Conservation (phyloP, 371 early-diverging fungal species). For the Lichtheimia hyalospora region DNA sequence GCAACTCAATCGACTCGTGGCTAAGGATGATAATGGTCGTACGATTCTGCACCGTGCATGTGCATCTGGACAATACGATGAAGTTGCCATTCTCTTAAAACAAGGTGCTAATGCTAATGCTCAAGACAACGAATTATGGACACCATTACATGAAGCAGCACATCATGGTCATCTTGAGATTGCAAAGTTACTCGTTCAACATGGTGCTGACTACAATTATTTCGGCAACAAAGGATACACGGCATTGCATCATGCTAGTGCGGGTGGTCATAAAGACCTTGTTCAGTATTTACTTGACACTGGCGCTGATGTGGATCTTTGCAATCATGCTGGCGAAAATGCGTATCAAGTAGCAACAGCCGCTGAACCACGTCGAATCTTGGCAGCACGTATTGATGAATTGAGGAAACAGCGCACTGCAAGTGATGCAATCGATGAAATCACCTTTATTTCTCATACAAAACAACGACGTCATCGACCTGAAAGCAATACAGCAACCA, state of each 20-base stretch:
- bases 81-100: conserved; percentile 23
- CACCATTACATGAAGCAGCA: conserved; percentile 85
- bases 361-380: conserved; percentile 27
- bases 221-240: conserved; percentile 61
- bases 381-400: conserved; percentile 46
- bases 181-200: conserved; percentile 62
- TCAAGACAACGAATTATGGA: conserved; percentile 65
- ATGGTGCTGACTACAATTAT: conserved; percentile 73
- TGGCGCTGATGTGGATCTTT: conserved; percentile 62
- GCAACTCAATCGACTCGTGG: conserved; percentile 32
- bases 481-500: conserved; percentile 17
- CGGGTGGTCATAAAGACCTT: conserved; percentile 52
- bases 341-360: conserved; percentile 55
- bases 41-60: conserved; percentile 37
- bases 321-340: conserved; percentile 52
- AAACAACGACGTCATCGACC: conserved; percentile 34
- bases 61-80: conserved; percentile 22
- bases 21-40: conserved; percentile 27
- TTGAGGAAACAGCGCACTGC: conserved; percentile 35
- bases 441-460: conserved; percentile 34
- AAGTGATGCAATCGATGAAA: conserved; percentile 32
- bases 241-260: conserved; percentile 75
- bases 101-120: conserved; percentile 79
- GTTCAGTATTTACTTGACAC: conserved; percentile 62
- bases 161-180: conserved; percentile 63